Evolutionary conservation across 2,329 filamentous ascomycete genomes (phyloP).

Genomic region (Aspergillus arachidicola): DNA sequence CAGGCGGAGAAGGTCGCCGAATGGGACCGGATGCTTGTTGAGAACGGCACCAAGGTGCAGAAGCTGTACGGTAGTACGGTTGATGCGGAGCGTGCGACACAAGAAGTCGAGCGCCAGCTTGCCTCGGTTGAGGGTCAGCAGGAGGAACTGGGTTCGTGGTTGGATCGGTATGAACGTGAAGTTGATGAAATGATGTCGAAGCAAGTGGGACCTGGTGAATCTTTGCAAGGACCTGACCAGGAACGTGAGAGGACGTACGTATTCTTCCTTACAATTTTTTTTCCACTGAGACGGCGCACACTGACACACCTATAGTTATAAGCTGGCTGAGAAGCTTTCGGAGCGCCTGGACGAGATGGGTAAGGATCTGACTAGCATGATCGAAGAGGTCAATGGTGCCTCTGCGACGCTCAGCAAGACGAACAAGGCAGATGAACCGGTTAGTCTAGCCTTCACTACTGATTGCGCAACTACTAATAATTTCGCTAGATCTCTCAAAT

Average conservation of each 20-base stretch:
- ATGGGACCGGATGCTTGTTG: constrained; percentile 91
- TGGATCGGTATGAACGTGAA: constrained; percentile 89
- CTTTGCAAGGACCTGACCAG: constrained; percentile 84
- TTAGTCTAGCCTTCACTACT: constrained; percentile 52
- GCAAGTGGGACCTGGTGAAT: constrained; percentile 74
- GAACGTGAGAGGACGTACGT: constrained; percentile 87
- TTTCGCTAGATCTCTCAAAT: constrained; percentile 78
- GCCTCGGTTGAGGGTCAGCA: constrained; percentile 89
- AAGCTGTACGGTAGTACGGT: constrained; percentile 90
- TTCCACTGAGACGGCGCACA: not conserved
- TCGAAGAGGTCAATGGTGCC: constrained; percentile 95
- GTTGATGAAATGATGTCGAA: constrained; percentile 85
- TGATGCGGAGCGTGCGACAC: constrained; percentile 88
- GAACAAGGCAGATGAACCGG: constrained; percentile 82
- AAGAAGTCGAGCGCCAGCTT: constrained; percentile 91
- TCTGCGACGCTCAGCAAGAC: constrained; percentile 88
- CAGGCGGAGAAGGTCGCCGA: constrained; percentile 83
- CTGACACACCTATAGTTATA: constrained; percentile 60
- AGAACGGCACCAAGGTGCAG: constrained; percentile 93
- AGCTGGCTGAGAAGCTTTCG: constrained; percentile 89
- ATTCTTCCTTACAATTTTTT: not conserved
- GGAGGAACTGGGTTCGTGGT: constrained; percentile 81
- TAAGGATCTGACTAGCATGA: constrained; percentile 91
- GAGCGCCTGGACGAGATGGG: constrained; percentile 92
- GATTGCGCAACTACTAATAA: constrained; percentile 15